Base-by-base conservation (phyloP, 139 green algal genomes). In the Chlorella sp. region DNA sequence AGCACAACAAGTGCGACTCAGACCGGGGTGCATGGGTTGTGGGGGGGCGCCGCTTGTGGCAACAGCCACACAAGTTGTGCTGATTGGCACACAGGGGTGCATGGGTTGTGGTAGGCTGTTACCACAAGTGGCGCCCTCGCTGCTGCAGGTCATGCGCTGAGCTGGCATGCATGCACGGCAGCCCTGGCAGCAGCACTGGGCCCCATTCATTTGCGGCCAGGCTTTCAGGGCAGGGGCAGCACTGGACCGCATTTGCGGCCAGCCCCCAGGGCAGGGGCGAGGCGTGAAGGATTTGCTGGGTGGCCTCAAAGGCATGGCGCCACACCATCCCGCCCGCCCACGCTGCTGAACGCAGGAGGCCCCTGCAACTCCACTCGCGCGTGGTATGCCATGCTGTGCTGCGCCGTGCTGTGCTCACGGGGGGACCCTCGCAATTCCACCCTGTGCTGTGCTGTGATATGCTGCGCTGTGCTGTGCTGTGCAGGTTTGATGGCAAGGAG, bases 401-500 rank as follows among this genome's bases (percentile, higher is more conserved):
- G 28, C 34, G 24, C 14, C 68, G 68, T 37, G 5, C 24, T 37
- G 68, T 30, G 2, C 68, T 2, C 71, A 3, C 36, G 71, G 16
- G 11, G 24, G 64, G 32, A 78, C 18, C 32, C 19, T 19, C 11
- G 1, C 14, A 42, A 21, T 16, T 42, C 18, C 75, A 37, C 71
- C 32, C 30, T 21, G 14, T 39, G 1, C 71, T 21, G 24, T 78
- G 26, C 73, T 40, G 73, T 39, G 26, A 16, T 40, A 24, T 39
- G 3, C 9, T 16, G 19, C 39, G 16, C 34, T 26, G 26, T 22
- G 24, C 36, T 1, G 16, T 34, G 14, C 71, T 0, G 22, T 73
- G 81, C 57, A 87, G 83, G 83, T 87, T 80, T 87, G 83, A 87
- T 28, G 69, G 69, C 61, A 42, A 78, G 36, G 30, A 18, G 83